A percentile compares a stretch with the other conserved stretches of the same genome.
These are phyloP conservation scores for Kodamaea neixiangensis DNA, from an alignment of 805 yeast genomes.

Conservation along the genomic window DNA sequence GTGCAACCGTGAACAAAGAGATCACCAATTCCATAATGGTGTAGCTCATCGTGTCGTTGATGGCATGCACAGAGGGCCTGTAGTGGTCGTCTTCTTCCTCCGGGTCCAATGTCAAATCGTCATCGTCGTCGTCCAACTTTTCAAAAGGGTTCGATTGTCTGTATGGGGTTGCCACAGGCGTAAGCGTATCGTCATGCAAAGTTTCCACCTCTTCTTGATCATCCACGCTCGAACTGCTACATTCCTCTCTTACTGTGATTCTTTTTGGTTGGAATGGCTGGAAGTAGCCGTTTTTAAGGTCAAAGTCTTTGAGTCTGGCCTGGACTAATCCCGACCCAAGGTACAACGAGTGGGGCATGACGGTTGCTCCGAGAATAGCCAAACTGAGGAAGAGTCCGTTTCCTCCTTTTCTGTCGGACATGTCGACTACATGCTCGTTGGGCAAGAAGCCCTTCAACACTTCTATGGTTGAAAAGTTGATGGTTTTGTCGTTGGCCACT, in stretches of 20 bases:
- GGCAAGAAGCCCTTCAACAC: slow-evolving; percentile 71
- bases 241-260: not conserved
- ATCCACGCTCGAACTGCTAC: not conserved
- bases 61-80: slow-evolving; percentile 78
- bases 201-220: slow-evolving; percentile 1
- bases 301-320: slow-evolving; percentile 77
- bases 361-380: slow-evolving; percentile 91
- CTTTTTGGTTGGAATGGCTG: not conserved
- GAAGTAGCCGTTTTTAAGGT: slow-evolving; percentile 62
- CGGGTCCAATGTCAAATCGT: not conserved
- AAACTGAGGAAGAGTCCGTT: slow-evolving; percentile 73
- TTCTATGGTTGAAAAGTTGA: slow-evolving; percentile 46
- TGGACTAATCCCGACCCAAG: slow-evolving; percentile 87
- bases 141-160: slow-evolving; percentile 5
- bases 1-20: slow-evolving; percentile 81
- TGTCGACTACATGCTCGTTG: slow-evolving; percentile 38
- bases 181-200: slow-evolving; percentile 1
- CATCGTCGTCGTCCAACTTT: slow-evolving; percentile 12
- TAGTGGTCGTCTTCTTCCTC: slow-evolving; percentile 44
- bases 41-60: slow-evolving; percentile 73
- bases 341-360: slow-evolving; percentile 89
- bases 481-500: slow-evolving; percentile 53
- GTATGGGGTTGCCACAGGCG: slow-evolving; percentile 7
- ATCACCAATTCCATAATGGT: slow-evolving; percentile 82
- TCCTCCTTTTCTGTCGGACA: slow-evolving; percentile 23